Conservation (phyloP, 2,329 filamentous ascomycete species). For the Aspergillus aculeatus region DNA sequence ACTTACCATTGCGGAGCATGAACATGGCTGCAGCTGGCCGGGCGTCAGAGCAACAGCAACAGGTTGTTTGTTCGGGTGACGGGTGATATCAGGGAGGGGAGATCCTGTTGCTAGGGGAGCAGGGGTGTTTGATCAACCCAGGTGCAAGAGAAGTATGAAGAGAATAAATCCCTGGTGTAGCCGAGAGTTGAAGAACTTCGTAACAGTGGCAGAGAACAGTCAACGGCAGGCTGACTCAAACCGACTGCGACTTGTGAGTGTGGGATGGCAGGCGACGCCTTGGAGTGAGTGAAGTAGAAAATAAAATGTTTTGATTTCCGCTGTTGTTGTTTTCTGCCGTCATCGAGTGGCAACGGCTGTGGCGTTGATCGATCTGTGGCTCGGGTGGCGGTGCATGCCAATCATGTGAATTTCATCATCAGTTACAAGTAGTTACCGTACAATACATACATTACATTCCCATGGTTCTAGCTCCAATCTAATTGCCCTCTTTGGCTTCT, state of each 20-base stretch:
- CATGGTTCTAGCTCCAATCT: neutral
- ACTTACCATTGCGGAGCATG: slow-evolving; percentile 57
- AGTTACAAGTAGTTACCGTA: too few species aligned
- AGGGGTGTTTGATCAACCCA: neutral
- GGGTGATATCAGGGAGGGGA: slow-evolving; percentile 6
- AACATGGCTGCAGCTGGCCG: slow-evolving; percentile 48
- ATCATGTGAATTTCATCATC: neutral
- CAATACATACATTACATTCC: too few species aligned
- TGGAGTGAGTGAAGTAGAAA: slow-evolving; percentile 5
- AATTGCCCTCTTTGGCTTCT: neutral
- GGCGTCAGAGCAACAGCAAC: slow-evolving; percentile 24
- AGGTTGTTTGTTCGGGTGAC: slow-evolving; percentile 17
- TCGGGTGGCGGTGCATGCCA: slow-evolving; percentile 11
- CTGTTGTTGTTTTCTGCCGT: slow-evolving; percentile 23
- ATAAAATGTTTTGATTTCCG: slow-evolving; percentile 15
- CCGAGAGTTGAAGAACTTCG: neutral
- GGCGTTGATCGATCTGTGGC: slow-evolving; percentile 9
- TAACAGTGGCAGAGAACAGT: neutral
- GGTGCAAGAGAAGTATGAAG: neutral
- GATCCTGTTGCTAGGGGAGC: slow-evolving; percentile 9
- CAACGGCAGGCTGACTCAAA: neutral
- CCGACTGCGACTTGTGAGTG: neutral
- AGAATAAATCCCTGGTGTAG: neutral
- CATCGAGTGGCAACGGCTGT: slow-evolving; percentile 25
- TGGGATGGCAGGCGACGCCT: neutral